A percentile compares a stretch with the other conserved stretches of the same genome.
phyloP scores from a whole-genome alignment of 331 rosid species.

The Dryas integrifolia region DNA sequence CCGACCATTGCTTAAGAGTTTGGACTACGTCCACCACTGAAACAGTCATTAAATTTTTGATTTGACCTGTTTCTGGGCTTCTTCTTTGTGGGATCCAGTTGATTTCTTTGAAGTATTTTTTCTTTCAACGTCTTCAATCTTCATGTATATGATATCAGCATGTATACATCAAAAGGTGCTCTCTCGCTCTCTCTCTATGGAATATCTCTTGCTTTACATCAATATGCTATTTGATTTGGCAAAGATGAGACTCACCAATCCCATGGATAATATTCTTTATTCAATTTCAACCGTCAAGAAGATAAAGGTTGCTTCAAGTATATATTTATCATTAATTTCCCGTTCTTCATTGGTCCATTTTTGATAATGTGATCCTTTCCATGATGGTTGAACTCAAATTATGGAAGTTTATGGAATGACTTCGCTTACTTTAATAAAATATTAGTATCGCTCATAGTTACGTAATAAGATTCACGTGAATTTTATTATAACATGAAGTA shows the following conservation, averaged over 20 bases:
- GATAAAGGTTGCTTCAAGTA: background rate
- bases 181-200: background rate
- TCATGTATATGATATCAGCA: background rate
- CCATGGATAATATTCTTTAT: slow-evolving; percentile 1
- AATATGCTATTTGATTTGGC: slow-evolving; percentile 2
- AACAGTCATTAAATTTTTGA: background rate
- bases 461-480: no score
- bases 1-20: background rate
- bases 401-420: background rate
- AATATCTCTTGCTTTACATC: background rate
- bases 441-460: no score
- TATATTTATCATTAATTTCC: background rate
- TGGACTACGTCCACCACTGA: background rate
- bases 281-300: background rate
- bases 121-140: background rate
- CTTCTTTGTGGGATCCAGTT: background rate
- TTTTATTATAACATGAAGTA: no score
- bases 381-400: background rate
- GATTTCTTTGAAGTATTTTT: background rate
- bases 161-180: background rate
- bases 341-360: background rate
- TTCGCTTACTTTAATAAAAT: no score
- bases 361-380: background rate
- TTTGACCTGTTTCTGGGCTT: slow-evolving; percentile 4
- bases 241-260: background rate